Evolutionary conservation across 257 asterid species (phyloP), one percentile per base, ranked within the genome.

Genomic region (Penstemon barbatus): DNA sequence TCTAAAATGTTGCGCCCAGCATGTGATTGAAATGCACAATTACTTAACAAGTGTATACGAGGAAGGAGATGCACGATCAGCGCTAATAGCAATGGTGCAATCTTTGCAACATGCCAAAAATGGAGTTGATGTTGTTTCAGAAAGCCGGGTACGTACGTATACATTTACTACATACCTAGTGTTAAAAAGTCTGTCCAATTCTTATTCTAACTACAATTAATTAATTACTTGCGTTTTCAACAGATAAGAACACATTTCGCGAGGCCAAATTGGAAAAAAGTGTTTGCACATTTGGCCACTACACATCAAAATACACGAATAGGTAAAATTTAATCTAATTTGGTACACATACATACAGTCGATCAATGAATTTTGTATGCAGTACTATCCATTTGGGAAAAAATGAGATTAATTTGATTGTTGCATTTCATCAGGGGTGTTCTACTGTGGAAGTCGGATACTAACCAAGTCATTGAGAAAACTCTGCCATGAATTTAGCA

Each of bases 361-460:
- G 33, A 25, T 25, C 33, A 2, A 25, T 25, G 79, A 72, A 79
- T 3, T 43, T 43, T 1, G 2, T 25, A 15, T 15, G 18, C 18
- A 15, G 18, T 15, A 15, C 18, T 15, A 15, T 15, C 18, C 18
- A 15, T 15, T 15, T 15, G 18, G 18, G 18, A 15, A 15, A 15
- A 1, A 25, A 25, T 25, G 33, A 25, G 33, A 25, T 25, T 25
- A 25, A 25, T 25, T 25, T 25, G 33, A 25, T 25, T 5, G 15
- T 7, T 55, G 62, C n/a, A 11, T 54, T 74, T 72, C 95, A 90
- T 72, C 95, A 90, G 96, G 96, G 11, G 97, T 93, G 12, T 90
- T 93, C 78, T 90, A 93, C 54, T 93, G 97, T 71, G 97, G 99
- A 63, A 90, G 94, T 66, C 83, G 89, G 6, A 78, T 84, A 0